phyloP scores from a whole-genome alignment of 148 eudicot genomes.

The Cornus suecica region DNA sequence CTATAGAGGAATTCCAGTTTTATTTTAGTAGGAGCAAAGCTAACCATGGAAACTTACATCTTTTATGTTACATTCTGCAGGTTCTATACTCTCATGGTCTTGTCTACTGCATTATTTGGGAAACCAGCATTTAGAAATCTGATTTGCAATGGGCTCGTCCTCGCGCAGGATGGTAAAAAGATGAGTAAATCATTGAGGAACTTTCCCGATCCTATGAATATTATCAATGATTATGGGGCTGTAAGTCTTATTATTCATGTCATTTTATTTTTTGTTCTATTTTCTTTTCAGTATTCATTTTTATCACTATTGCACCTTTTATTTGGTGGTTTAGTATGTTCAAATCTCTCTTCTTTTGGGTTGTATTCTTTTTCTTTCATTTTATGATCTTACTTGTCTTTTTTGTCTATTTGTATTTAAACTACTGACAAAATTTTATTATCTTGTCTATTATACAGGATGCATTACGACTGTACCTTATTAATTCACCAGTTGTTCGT shows the following conservation, averaged over 20 bases:
- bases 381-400: background rate
- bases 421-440: background rate
- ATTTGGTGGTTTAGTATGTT: background rate
- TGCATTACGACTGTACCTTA: slow-evolving; percentile 84
- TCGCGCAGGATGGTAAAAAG: slow-evolving; percentile 98
- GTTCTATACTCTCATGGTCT: slow-evolving; percentile 98
- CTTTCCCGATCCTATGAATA: slow-evolving; percentile 80
- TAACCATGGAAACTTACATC: background rate
- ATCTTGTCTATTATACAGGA: slow-evolving; percentile 36
- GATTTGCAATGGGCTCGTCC: slow-evolving; percentile 96
- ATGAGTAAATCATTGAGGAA: slow-evolving; percentile 95
- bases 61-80: slow-evolving; percentile 28
- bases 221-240: slow-evolving; percentile 86
- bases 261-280: background rate
- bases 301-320: too few relatives aligned
- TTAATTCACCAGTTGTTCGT: slow-evolving; percentile 96
- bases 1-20: background rate
- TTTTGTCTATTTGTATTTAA: background rate
- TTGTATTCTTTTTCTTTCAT: slow-evolving; percentile 4
- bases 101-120: slow-evolving; percentile 92
- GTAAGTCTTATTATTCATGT: slow-evolving; percentile 40
- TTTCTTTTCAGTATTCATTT: too few relatives aligned
- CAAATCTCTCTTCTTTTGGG: background rate
- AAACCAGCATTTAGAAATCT: slow-evolving; percentile 94
- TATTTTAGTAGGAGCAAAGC: background rate